These are phyloP conservation scores for Chiua virens DNA, from an alignment of 768 basidiomycete genomes.

Conservation along the genomic window DNA sequence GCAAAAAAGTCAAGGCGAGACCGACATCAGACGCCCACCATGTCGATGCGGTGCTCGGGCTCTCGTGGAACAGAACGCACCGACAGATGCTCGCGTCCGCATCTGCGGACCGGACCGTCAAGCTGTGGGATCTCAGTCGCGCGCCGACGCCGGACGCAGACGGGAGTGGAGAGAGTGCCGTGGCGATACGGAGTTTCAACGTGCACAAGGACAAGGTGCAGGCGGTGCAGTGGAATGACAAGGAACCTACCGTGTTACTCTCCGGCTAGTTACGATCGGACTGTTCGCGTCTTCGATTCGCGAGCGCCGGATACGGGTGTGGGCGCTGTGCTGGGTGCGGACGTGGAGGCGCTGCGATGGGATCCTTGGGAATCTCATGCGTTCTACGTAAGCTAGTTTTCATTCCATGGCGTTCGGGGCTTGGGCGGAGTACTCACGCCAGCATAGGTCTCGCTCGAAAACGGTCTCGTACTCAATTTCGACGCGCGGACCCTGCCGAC, in stretches of 20 bases:
- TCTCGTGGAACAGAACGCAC: constrained; percentile 90
- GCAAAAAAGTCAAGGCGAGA: constrained; percentile 79
- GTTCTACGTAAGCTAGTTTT: constrained; percentile 73
- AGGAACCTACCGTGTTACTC: constrained; percentile 84
- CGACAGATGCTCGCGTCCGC: constrained; percentile 91
- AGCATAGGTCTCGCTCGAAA: constrained; percentile 88
- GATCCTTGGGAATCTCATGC: constrained; percentile 90
- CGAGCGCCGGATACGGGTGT: constrained; percentile 79
- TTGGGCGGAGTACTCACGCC: not conserved
- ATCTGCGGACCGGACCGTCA: constrained; percentile 93
- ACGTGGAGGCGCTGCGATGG: constrained; percentile 94
- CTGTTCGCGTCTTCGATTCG: constrained; percentile 92
- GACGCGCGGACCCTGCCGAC: constrained; percentile 84
- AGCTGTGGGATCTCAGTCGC: constrained; percentile 92
- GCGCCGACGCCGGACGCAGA: constrained; percentile 53
- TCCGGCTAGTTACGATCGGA: constrained; percentile 95
- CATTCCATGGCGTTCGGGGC: not conserved
- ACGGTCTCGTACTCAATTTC: constrained; percentile 90
- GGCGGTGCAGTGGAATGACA: constrained; percentile 92
- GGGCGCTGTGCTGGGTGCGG: constrained; percentile 83
- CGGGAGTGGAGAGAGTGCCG: constrained; percentile 37
- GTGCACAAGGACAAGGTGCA: constrained; percentile 94
- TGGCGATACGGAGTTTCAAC: constrained; percentile 81
- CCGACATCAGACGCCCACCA: constrained; percentile 66
- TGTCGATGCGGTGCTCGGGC: constrained; percentile 89